Base-by-base conservation (phyloP, 2,329 filamentous ascomycete species). In the Fusarium sp. region DNA sequence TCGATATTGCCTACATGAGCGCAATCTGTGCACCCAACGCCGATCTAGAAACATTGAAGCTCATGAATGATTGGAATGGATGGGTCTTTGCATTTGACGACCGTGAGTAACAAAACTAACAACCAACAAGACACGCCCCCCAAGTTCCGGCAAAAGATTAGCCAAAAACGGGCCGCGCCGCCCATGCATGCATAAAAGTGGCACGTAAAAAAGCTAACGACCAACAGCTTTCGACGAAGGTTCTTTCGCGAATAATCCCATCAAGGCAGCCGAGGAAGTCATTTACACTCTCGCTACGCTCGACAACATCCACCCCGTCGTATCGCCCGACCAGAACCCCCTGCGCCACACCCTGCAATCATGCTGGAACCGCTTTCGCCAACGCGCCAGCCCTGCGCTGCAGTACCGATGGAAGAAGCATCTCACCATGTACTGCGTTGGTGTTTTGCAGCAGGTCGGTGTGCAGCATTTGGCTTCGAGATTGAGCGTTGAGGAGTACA, bases 1-100 rank as follows among this genome's bases (percentile, higher is more conserved):
- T 65, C 2, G 62, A 65, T 13, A 65, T 65, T 13, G 62, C 61
- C 24, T 65, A 65, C 20, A 65, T 65, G 62, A 65, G 62, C 18
- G 62, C 62, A 41, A 65, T 65, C n/a, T 65, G 61, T 4, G 62
- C 62, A 11, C 62, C 62, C 10, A 48, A 65, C n/a, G 61, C 62
- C 30, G 62, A 65, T 48, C 22, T 66, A 10, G 62, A 65, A 41
- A 65, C 62, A 4, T 34, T 65, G 10, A 65, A 65, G 47, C 47
- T 65, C n/a, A 65, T 65, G 62, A 65, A 65, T 24, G 61, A 65
- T 16, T 66, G 62, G 62, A 65, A 65, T 41, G 61, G 62, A 27
- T 65, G 62, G 62, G 62, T 66, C 32, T 65, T 65, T 52, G 62
- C 62, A 4, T 65, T 65, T 41, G 62, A 65, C 13, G 62, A 65